phyloP scores from a whole-genome alignment of 2,329 filamentous ascomycete genomes.

The Davidsoniella australis region DNA sequence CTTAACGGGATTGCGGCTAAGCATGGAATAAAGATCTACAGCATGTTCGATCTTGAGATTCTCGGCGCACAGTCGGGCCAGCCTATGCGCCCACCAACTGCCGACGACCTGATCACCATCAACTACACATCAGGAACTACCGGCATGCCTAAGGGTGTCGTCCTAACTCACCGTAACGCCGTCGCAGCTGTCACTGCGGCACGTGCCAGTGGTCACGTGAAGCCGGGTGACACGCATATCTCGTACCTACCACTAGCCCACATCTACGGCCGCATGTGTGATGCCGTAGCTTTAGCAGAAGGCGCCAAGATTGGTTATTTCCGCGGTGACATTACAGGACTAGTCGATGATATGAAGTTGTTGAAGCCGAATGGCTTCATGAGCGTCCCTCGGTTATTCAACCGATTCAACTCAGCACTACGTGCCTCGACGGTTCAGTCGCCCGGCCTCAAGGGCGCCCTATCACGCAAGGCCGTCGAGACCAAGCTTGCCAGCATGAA shows the following conservation, averaged over 20 bases:
- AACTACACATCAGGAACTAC: slow-evolving; percentile 85
- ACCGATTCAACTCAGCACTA: slow-evolving; percentile 73
- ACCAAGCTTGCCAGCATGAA: slow-evolving; percentile 68
- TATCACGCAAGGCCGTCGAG: slow-evolving; percentile 64
- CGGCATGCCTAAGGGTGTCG: slow-evolving; percentile 65
- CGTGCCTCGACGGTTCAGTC: slow-evolving; percentile 63
- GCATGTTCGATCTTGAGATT: slow-evolving; percentile 64
- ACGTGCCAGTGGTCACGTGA: slow-evolving; percentile 36
- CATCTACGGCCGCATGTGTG: slow-evolving; percentile 75
- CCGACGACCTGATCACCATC: slow-evolving; percentile 70
- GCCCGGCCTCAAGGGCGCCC: slow-evolving; percentile 59
- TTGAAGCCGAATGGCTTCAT: slow-evolving; percentile 68
- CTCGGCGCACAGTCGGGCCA: slow-evolving; percentile 55
- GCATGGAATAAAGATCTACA: slow-evolving; percentile 61
- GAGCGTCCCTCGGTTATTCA: slow-evolving; percentile 83
- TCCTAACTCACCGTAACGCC: slow-evolving; percentile 67
- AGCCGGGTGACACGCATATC: slow-evolving; percentile 43
- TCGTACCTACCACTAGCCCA: slow-evolving; percentile 91
- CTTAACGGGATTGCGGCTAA: slow-evolving; percentile 59
- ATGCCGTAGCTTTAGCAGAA: slow-evolving; percentile 55
- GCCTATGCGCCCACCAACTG: slow-evolving; percentile 51
- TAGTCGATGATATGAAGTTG: slow-evolving; percentile 83
- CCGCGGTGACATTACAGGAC: slow-evolving; percentile 70
- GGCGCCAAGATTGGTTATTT: slow-evolving; percentile 78
- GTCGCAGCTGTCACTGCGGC: slow-evolving; percentile 52